These are phyloP conservation scores for Cryphonectria naterciae DNA, from an alignment of 2,329 filamentous ascomycete genomes.

Conservation along the genomic window DNA sequence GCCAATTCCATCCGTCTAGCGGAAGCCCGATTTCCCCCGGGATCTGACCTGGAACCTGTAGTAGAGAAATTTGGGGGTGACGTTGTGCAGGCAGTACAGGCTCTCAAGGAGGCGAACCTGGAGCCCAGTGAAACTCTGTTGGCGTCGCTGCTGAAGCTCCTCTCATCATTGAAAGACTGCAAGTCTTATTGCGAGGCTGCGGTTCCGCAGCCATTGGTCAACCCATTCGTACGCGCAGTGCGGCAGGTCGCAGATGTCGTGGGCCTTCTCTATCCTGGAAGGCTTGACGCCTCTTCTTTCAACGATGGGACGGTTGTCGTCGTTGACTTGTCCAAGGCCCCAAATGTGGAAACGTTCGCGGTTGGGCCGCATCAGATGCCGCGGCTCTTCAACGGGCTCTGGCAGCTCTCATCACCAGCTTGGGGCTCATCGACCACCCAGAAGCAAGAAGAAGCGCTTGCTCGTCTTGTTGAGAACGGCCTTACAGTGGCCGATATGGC, in stretches of 20 bases:
- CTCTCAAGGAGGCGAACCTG: conserved; percentile 40
- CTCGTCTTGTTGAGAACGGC: background rate
- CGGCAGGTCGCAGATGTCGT: conserved; percentile 40
- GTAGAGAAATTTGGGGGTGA: conserved; percentile 40
- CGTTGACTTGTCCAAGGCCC: background rate
- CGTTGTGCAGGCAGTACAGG: conserved; percentile 44
- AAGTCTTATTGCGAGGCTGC: conserved; percentile 33
- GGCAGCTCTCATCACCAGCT: conserved; percentile 39
- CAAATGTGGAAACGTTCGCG: conserved; percentile 32
- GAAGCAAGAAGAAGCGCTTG: too few species aligned
- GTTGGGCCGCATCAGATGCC: conserved; percentile 33
- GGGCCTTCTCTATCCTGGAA: conserved; percentile 34
- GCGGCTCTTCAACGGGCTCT: conserved; percentile 38
- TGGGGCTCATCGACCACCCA: conserved; percentile 35
- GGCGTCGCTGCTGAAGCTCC: conserved; percentile 29
- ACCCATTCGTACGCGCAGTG: conserved; percentile 35
- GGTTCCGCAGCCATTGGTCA: conserved; percentile 20
- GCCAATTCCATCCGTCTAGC: conserved; percentile 1
- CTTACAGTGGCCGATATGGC: conserved; percentile 9
- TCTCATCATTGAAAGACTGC: conserved; percentile 32
- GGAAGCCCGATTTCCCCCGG: conserved; percentile 31
- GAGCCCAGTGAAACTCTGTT: conserved; percentile 31
- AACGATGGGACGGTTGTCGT: background rate
- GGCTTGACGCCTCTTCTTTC: background rate
- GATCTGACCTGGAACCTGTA: conserved; percentile 30